Percentiles rank a stretch among this genome's conserved stretches.
These are phyloP conservation scores for Ilex paraguariensis DNA, from an alignment of 305 asterid genomes.

Conservation along the genomic window DNA sequence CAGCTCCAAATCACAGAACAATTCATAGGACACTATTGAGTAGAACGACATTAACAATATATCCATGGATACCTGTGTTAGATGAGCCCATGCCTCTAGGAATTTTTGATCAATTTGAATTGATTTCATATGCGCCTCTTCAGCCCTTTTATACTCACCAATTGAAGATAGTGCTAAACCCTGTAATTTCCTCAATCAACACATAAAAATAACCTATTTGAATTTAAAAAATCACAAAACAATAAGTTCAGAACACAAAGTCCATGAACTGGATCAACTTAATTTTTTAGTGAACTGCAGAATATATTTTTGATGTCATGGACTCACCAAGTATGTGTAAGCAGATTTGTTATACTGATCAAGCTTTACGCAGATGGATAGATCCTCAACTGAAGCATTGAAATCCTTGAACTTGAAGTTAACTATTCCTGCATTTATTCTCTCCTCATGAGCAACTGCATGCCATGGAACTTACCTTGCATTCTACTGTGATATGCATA, in stretches of 20 bases:
- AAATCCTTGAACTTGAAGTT: constrained; percentile 94
- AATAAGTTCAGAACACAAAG: background rate
- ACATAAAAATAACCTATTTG: background rate
- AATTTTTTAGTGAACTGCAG: constrained; percentile 2
- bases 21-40: constrained; percentile 1
- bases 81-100: constrained; percentile 96
- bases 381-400: constrained; percentile 85
- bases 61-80: constrained; percentile 70
- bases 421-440: constrained; percentile 73
- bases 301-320: constrained; percentile 12
- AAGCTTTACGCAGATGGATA: constrained; percentile 71
- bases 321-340: constrained; percentile 86
- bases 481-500: too few relatives aligned
- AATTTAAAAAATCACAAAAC: background rate
- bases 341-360: constrained; percentile 93
- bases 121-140: constrained; percentile 86
- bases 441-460: background rate
- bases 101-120: constrained; percentile 73
- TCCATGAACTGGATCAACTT: constrained; percentile 16
- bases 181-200: constrained; percentile 33
- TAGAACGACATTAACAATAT: too few relatives aligned
- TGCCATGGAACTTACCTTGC: too few relatives aligned
- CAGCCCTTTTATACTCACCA: constrained; percentile 83
- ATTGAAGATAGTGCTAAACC: constrained; percentile 86
- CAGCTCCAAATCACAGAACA: constrained; percentile 2